A percentile compares a stretch with the other conserved stretches of the same genome.
Conservation (phyloP, 306 rosid genomes). For the Vigna mungo region DNA sequence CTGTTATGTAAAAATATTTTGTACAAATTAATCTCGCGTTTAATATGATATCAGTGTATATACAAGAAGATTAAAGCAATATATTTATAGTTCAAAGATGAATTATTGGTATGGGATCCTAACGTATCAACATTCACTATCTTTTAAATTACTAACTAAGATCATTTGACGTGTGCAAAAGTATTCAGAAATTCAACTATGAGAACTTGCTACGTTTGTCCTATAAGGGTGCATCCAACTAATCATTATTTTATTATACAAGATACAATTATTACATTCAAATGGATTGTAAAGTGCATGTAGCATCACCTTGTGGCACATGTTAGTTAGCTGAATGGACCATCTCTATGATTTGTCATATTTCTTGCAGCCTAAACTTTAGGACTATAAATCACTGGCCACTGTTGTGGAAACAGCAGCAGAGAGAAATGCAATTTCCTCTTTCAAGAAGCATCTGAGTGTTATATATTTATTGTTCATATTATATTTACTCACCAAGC, state of each 20-base stretch:
- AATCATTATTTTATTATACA: slow-evolving; percentile 36
- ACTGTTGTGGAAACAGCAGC: slow-evolving; percentile 18
- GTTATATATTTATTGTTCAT: background rate
- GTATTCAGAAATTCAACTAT: background rate
- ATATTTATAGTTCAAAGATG: background rate
- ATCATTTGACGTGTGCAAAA: background rate
- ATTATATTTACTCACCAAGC: background rate
- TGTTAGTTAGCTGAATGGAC: slow-evolving; percentile 57
- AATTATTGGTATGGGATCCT: slow-evolving; percentile 6
- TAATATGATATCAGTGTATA: background rate
- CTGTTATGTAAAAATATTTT: background rate
- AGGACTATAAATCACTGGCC: slow-evolving; percentile 40
- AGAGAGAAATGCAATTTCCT: slow-evolving; percentile 28
- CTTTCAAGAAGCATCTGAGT: slow-evolving; percentile 8
- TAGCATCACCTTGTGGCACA: slow-evolving; percentile 36
- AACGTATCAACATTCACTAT: background rate
- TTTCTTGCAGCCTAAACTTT: slow-evolving; percentile 18
- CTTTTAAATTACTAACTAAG: background rate
- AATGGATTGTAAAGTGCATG: slow-evolving; percentile 27
- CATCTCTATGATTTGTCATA: slow-evolving; percentile 38
- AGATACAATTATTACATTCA: slow-evolving; percentile 23
- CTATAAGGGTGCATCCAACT: slow-evolving; percentile 41
- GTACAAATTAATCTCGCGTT: background rate
- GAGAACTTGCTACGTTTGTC: slow-evolving; percentile 32
- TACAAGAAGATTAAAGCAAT: background rate